Conservation (phyloP, 2,329 filamentous ascomycete genomes). For the Sclerotinia sclerotiorum region DNA sequence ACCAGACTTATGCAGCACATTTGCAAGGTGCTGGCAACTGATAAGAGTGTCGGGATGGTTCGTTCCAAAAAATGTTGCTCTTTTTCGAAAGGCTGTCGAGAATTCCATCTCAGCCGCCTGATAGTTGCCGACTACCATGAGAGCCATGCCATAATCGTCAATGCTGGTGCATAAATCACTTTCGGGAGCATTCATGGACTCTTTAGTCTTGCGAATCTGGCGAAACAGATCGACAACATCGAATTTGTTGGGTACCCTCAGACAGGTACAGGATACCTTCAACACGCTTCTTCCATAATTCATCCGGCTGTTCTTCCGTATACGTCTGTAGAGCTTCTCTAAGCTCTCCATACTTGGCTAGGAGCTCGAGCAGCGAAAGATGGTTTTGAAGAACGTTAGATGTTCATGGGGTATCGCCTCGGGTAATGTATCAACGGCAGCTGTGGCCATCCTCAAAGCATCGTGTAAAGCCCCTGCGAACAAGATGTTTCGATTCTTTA, state of each 20-base stretch:
- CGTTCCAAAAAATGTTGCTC: slow-evolving; percentile 28
- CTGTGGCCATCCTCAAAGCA: slow-evolving; percentile 31
- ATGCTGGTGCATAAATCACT: slow-evolving; percentile 19
- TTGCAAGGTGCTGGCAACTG: slow-evolving; percentile 32
- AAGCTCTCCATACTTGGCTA: slow-evolving; percentile 33
- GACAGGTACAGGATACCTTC: slow-evolving; percentile 31
- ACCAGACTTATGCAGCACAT: slow-evolving; percentile 30
- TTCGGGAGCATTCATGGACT: slow-evolving; percentile 13
- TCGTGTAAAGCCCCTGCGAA: slow-evolving; percentile 30
- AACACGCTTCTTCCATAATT: slow-evolving; percentile 35
- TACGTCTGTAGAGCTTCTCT: slow-evolving; percentile 29
- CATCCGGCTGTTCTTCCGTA: slow-evolving; percentile 25
- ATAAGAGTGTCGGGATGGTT: slow-evolving; percentile 32
- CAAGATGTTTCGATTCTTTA: slow-evolving; percentile 33
- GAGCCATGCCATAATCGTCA: slow-evolving; percentile 22
- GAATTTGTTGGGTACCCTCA: slow-evolving; percentile 31
- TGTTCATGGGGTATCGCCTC: slow-evolving; percentile 29
- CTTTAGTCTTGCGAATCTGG: slow-evolving; percentile 25
- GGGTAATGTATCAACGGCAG: slow-evolving; percentile 31
- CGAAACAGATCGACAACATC: slow-evolving; percentile 27
- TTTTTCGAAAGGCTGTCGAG: slow-evolving; percentile 31
- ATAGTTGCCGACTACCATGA: slow-evolving; percentile 33
- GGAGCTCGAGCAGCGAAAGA: slow-evolving; percentile 28
- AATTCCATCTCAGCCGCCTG: slow-evolving; percentile 30
- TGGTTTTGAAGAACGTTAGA: slow-evolving; percentile 30